Percentiles rank a stretch among this genome's conserved stretches.
phyloP scores from a whole-genome alignment of 768 basidiomycete species.

The Hydnomerulius pinastri region DNA sequence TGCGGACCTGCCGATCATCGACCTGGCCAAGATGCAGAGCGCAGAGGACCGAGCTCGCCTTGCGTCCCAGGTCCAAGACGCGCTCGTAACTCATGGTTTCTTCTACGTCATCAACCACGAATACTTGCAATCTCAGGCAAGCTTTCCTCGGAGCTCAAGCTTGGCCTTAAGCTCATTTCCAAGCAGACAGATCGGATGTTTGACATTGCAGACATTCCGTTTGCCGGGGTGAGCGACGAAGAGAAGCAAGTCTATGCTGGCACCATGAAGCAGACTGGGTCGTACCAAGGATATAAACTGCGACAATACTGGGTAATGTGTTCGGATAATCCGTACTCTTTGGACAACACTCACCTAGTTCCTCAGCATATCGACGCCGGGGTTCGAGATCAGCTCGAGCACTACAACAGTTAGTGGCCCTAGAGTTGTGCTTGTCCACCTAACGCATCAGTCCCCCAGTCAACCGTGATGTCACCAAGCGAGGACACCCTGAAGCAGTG shows the following conservation, averaged over 20 bases:
- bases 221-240: slow-evolving; percentile 39
- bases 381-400: slow-evolving; percentile 62
- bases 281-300: slow-evolving; percentile 56
- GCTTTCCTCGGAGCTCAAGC: not conserved
- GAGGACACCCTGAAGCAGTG: slow-evolving; percentile 49
- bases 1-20: slow-evolving; percentile 55
- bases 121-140: slow-evolving; percentile 39
- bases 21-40: slow-evolving; percentile 44
- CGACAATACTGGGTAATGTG: slow-evolving; percentile 48
- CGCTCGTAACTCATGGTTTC: slow-evolving; percentile 47
- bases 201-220: slow-evolving; percentile 50
- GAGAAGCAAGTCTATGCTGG: slow-evolving; percentile 47
- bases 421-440: not conserved
- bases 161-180: slow-evolving; percentile 30
- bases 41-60: slow-evolving; percentile 40
- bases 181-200: slow-evolving; percentile 47
- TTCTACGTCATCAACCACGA: slow-evolving; percentile 43
- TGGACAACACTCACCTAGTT: not conserved
- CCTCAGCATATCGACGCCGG: slow-evolving; percentile 62
- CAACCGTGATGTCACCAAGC: slow-evolving; percentile 48
- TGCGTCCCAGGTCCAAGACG: slow-evolving; percentile 43
- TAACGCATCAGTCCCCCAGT: slow-evolving; percentile 34
- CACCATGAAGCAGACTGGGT: slow-evolving; percentile 44
- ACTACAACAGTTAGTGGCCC: slow-evolving; percentile 54
- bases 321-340: not conserved